Evolutionary conservation across 78 protist genomes (phyloP).

Genomic region (Dictyostelium purpureum): DNA sequence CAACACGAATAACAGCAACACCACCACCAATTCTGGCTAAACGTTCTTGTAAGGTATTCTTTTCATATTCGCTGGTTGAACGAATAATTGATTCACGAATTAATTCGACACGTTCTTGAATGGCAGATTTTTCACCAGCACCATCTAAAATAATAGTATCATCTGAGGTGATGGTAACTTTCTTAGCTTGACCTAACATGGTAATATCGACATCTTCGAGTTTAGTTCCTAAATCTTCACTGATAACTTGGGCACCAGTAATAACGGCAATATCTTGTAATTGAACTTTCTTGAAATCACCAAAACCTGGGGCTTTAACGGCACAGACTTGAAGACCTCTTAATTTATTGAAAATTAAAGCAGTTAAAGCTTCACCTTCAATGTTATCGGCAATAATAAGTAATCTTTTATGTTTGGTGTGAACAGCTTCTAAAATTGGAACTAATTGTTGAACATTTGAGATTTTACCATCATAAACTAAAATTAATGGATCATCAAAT

Average conservation of each 20-base stretch:
- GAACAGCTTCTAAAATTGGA: slow-evolving; percentile 92
- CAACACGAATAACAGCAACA: slow-evolving; percentile 98
- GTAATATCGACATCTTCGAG: slow-evolving; percentile 75
- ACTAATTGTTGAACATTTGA: slow-evolving; percentile 85
- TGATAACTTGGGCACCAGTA: slow-evolving; percentile 93
- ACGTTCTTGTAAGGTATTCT: slow-evolving; percentile 95
- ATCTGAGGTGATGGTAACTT: slow-evolving; percentile 91
- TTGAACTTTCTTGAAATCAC: slow-evolving; percentile 96
- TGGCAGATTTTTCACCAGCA: slow-evolving; percentile 89
- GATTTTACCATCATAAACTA: slow-evolving; percentile 88
- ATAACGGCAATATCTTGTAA: slow-evolving; percentile 98
- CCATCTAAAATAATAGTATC: slow-evolving; percentile 97
- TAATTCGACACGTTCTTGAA: slow-evolving; percentile 92
- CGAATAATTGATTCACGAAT: slow-evolving; percentile 87
- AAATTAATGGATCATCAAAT: slow-evolving; percentile 91
- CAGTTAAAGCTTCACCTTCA: slow-evolving; percentile 96
- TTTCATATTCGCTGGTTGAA: slow-evolving; percentile 91
- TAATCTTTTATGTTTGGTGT: slow-evolving; percentile 81
- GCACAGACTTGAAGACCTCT: slow-evolving; percentile 94
- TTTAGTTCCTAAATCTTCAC: slow-evolving; percentile 83
- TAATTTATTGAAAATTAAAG: slow-evolving; percentile 95
- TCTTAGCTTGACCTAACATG: slow-evolving; percentile 93
- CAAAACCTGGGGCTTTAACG: slow-evolving; percentile 99
- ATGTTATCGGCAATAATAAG: slow-evolving; percentile 97
- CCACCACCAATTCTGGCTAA: slow-evolving; percentile 98